A percentile compares a stretch with the other conserved stretches of the same genome.
Conservation (phyloP, 2,329 filamentous ascomycete species). For the Drechslerella coelobrocha region DNA sequence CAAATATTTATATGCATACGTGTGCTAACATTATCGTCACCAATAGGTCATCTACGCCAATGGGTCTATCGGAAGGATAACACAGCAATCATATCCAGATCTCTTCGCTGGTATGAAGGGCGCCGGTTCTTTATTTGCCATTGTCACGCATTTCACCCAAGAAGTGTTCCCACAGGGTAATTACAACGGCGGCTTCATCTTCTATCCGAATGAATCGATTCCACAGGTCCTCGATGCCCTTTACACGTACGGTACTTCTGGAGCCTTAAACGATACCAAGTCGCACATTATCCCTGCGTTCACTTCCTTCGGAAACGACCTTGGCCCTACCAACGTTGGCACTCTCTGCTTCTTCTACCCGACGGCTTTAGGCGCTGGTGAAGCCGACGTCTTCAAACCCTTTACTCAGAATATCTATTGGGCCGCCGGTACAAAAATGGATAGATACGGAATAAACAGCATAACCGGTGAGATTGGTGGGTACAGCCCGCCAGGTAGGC, state of each 20-base stretch:
- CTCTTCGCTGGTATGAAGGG: conserved; percentile 45
- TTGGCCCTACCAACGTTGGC: conserved; percentile 1
- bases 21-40: neutral
- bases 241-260: conserved; percentile 33
- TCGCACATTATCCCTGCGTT: conserved; percentile 40
- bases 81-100: conserved; percentile 20
- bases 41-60: conserved; percentile 44
- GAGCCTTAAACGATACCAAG: conserved; percentile 4
- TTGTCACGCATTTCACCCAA: conserved; percentile 42
- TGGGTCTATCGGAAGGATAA: conserved; percentile 33
- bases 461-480: conserved; percentile 32
- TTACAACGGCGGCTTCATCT: conserved; percentile 39
- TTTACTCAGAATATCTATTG: conserved; percentile 28
- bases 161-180: conserved; percentile 11
- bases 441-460: conserved; percentile 23
- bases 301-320: conserved; percentile 26
- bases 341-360: conserved; percentile 44
- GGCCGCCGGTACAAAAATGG: conserved; percentile 2
- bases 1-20: too few species aligned
- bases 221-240: conserved; percentile 14
- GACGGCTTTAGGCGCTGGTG: neutral
- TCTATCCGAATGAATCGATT: conserved; percentile 25
- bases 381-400: conserved; percentile 33
- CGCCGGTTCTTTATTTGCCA: conserved; percentile 38
- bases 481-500: conserved; percentile 21